Percentiles rank a stretch among this genome's conserved stretches.
phyloP scores from a whole-genome alignment of 2,329 filamentous ascomycete species.

The Ilyonectria sp. region DNA sequence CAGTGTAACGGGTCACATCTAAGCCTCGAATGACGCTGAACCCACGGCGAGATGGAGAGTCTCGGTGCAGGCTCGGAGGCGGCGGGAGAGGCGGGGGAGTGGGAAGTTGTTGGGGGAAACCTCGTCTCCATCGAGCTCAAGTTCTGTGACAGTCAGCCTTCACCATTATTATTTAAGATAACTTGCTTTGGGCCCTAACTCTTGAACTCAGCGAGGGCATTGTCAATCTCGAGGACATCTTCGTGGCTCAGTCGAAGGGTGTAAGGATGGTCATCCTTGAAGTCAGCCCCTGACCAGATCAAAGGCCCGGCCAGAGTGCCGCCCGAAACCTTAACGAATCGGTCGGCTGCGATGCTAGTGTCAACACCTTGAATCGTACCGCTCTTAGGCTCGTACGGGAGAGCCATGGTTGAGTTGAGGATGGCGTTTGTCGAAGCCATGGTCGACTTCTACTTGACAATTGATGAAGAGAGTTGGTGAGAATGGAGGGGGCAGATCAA shows the following conservation, averaged over 20 bases:
- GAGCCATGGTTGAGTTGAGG: conserved; percentile 3
- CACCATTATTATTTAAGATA: not conserved
- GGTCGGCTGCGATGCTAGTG: not conserved
- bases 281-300: conserved; percentile 46
- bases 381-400: not conserved
- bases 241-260: conserved; percentile 36
- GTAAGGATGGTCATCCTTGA: conserved; percentile 31
- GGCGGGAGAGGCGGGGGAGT: conserved; percentile 54
- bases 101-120: conserved; percentile 55
- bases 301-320: conserved; percentile 39
- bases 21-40: conserved; percentile 71
- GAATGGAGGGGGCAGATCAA: not conserved
- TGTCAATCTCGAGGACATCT: conserved; percentile 42
- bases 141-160: conserved; percentile 37
- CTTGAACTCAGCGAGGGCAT: conserved; percentile 48
- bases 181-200: conserved; percentile 34
- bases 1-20: conserved; percentile 60
- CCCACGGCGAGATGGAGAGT: conserved; percentile 60
- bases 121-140: conserved; percentile 38
- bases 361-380: not conserved
- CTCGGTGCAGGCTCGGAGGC: conserved; percentile 53
- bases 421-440: conserved; percentile 2
- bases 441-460: not conserved
- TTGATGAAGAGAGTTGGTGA: not conserved
- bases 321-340: not conserved